Evolutionary conservation across 2,329 filamentous ascomycete genomes (phyloP).

Genomic region (Neonectria coccinea): DNA sequence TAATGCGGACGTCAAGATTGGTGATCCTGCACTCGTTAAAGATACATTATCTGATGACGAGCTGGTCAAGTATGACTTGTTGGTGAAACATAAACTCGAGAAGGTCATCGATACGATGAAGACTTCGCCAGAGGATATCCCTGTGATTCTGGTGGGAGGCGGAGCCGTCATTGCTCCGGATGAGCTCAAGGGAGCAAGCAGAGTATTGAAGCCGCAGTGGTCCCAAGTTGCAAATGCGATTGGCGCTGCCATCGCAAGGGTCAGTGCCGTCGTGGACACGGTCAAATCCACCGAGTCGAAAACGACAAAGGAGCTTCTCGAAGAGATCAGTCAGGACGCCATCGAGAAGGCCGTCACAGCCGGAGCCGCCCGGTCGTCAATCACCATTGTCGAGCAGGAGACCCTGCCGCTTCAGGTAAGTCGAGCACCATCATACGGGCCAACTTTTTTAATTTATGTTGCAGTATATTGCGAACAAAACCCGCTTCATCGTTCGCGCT

Average conservation of each 20-base stretch:
- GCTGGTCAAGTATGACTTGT: slow-evolving; percentile 52
- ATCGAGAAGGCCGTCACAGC: slow-evolving; percentile 58
- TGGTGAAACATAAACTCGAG: slow-evolving; percentile 65
- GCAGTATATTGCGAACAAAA: slow-evolving; percentile 64
- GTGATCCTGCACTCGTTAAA: slow-evolving; percentile 53
- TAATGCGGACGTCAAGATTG: slow-evolving; percentile 53
- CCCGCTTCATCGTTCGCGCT: slow-evolving; percentile 68
- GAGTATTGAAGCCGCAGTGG: slow-evolving; percentile 67
- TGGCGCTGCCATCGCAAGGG: slow-evolving; percentile 71
- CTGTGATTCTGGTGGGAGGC: slow-evolving; percentile 72
- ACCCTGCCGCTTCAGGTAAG: slow-evolving; percentile 64
- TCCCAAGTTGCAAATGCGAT: slow-evolving; percentile 73
- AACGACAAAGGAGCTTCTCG: slow-evolving; percentile 52
- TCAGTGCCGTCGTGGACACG: slow-evolving; percentile 66
- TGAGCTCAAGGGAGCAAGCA: slow-evolving; percentile 65
- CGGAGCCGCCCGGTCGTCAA: slow-evolving; percentile 58
- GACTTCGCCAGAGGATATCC: slow-evolving; percentile 68
- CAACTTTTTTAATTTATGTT: slow-evolving; percentile 21
- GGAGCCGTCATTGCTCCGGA: slow-evolving; percentile 70
- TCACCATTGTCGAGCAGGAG: slow-evolving; percentile 65
- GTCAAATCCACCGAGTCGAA: slow-evolving; percentile 61
- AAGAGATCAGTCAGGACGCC: slow-evolving; percentile 55
- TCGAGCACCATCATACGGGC: background rate
- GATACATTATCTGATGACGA: slow-evolving; percentile 48
- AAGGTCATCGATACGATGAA: slow-evolving; percentile 71